A percentile compares a stretch with the other conserved stretches of the same genome.
phyloP scores from a whole-genome alignment of 2,329 filamentous ascomycete species.

The Talaromyces sp. region DNA sequence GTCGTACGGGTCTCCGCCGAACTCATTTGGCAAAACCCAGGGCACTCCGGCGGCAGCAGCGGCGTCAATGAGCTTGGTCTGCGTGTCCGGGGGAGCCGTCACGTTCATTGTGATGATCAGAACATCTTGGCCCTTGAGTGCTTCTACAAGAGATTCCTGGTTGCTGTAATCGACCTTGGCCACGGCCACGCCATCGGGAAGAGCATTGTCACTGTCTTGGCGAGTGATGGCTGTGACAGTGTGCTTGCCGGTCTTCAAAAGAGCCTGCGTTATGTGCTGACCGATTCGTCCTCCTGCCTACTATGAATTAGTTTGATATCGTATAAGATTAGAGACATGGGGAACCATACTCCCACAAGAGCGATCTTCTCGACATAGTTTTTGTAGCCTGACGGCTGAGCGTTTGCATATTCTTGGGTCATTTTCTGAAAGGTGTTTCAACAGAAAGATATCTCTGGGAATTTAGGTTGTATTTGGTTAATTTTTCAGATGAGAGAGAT shows the following conservation, averaged over 20 bases:
- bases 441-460: no score
- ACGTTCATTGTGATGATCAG: constrained; percentile 51
- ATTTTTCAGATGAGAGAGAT: no score
- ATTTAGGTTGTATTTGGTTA: no score
- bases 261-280: constrained; percentile 18
- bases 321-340: no score
- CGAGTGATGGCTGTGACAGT: constrained; percentile 49
- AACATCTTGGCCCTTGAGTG: constrained; percentile 52
- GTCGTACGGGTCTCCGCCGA: constrained; percentile 26
- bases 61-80: constrained; percentile 46
- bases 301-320: no score
- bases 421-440: background rate
- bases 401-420: constrained; percentile 4
- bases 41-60: constrained; percentile 51
- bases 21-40: constrained; percentile 52
- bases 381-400: constrained; percentile 8
- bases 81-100: constrained; percentile 40
- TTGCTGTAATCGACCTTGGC: constrained; percentile 46
- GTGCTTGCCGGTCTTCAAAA: constrained; percentile 47
- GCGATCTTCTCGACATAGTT: constrained; percentile 34
- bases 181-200: constrained; percentile 43
- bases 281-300: constrained; percentile 33
- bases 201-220: constrained; percentile 31
- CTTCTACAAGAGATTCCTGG: constrained; percentile 41
- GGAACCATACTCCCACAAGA: constrained; percentile 30